phyloP scores from a whole-genome alignment of 495 filamentous ascomycete species.

The Parachaetomium inaequale region DNA sequence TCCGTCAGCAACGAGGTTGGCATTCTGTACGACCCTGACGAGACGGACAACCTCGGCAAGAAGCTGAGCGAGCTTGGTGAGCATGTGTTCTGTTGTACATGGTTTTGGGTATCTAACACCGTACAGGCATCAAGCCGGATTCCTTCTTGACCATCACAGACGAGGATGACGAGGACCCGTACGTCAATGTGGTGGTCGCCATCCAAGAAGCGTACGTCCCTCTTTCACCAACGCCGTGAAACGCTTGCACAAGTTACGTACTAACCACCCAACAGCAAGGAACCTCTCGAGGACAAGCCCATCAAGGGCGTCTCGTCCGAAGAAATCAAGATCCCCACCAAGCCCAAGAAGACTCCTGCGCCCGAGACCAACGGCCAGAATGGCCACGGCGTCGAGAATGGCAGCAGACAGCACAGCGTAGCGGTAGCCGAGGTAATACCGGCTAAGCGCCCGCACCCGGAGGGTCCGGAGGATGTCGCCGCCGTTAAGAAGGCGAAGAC shows the following conservation, averaged over 20 bases:
- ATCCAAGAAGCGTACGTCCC: slow-evolving; percentile 50
- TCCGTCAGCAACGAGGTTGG: slow-evolving; percentile 68
- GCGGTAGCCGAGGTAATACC: slow-evolving; percentile 25
- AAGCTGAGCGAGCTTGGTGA: slow-evolving; percentile 72
- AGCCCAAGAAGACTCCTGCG: slow-evolving; percentile 37
- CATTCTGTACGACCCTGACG: slow-evolving; percentile 80
- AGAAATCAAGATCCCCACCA: slow-evolving; percentile 44
- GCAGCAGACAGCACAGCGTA: slow-evolving; percentile 23
- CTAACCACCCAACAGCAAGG: slow-evolving; percentile 31
- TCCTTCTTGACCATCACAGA: slow-evolving; percentile 82
- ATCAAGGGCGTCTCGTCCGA: slow-evolving; percentile 34
- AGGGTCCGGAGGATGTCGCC: slow-evolving; percentile 26
- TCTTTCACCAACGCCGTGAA: not conserved
- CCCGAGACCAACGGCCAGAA: slow-evolving; percentile 37
- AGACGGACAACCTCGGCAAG: slow-evolving; percentile 80
- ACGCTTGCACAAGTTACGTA: too few relatives aligned
- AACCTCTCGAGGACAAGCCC: slow-evolving; percentile 37
- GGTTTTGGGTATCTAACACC: slow-evolving; percentile 24
- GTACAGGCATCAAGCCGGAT: slow-evolving; percentile 55
- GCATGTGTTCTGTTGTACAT: not conserved
- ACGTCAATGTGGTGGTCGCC: slow-evolving; percentile 76
- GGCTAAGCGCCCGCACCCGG: slow-evolving; percentile 38
- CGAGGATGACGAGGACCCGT: slow-evolving; percentile 74
- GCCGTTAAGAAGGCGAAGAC: slow-evolving; percentile 45
- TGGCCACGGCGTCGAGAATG: slow-evolving; percentile 26